Evolutionary conservation across 495 filamentous ascomycete species (phyloP), one percentile per base, ranked within the genome.

Genomic region (Aspergillus bertholletiae): DNA sequence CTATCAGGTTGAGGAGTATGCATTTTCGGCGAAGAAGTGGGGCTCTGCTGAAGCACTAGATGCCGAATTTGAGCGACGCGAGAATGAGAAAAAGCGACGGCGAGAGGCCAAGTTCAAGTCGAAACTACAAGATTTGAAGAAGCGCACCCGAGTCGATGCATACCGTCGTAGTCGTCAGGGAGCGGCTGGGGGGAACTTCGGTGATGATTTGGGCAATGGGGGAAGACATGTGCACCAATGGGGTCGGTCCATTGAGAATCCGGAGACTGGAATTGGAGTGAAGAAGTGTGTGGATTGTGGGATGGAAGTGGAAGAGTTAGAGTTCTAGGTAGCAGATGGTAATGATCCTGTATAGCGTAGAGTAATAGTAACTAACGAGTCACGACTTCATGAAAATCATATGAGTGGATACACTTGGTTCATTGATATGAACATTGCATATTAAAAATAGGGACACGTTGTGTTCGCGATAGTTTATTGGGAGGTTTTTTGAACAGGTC

Each of bases 231-330:
- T 88, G 46, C 95, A 98, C 77, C 85, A 95, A 66, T 98, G 94
- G 94, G 94, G 94, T 0, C 72, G 85, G 18, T 71, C 82, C 7
- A 80, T 97, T 17, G 84, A 90, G 69, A 88, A 92, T 63, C 84
- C 81, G 34, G 88, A 92, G 44, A 83, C 78, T 1, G 95, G 92
- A 0, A 81, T 88, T 64, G 87, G 79, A 18, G 85, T 88, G 44
- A 95, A 92, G 79, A 90, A 82, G 3, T 97, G 94, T 69, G 79
- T 87, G 49, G 87, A 85, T 28, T 99, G 95, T 72, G 89, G 90
- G 21, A 96, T 97, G 89, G 92, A 97, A 73, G 88, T 97, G 47
- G 95, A 99, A 65, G 95, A 97, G 72, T 65, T 97, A 65, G 92
- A 95, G 66, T 88, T 97, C 57, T 96, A 47, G 45, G 15, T 37